Evolutionary conservation across 2,329 filamentous ascomycete genomes (phyloP).

Genomic region (Sarocladium brachiariae): DNA sequence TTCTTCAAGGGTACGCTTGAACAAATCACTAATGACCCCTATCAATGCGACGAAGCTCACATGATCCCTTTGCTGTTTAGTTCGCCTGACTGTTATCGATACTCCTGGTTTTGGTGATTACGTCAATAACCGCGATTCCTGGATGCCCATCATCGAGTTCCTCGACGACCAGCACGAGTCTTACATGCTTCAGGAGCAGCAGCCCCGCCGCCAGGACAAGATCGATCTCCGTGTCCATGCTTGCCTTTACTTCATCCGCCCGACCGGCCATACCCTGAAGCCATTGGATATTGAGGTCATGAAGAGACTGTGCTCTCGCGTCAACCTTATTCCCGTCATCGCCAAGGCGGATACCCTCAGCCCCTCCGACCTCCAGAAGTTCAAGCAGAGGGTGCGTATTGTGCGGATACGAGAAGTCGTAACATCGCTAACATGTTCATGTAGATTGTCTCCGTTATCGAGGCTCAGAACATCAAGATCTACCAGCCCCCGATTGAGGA

Average conservation of each 20-base stretch:
- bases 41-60: constrained; percentile 15
- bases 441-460: constrained; percentile 92
- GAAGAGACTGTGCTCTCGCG: constrained; percentile 96
- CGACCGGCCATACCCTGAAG: constrained; percentile 97
- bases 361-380: constrained; percentile 81
- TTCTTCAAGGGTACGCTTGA: constrained; percentile 97
- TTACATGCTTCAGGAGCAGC: constrained; percentile 99
- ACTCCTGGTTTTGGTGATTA: constrained; percentile 99
- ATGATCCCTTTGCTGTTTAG: constrained; percentile 37
- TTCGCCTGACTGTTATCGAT: constrained; percentile 97
- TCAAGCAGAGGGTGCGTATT: constrained; percentile 81
- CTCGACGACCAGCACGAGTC: constrained; percentile 99
- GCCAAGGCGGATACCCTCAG: constrained; percentile 98
- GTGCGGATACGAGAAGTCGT: neutral
- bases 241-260: constrained; percentile 98
- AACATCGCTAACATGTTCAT: constrained; percentile 19
- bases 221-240: constrained; percentile 98
- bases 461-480: constrained; percentile 99
- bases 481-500: constrained; percentile 97
- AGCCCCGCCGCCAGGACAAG: constrained; percentile 95
- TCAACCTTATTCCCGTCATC: constrained; percentile 97
- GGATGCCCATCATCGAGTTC: constrained; percentile 99
- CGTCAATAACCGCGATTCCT: constrained; percentile 99
- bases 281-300: constrained; percentile 99
- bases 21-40: constrained; percentile 10